Percentiles rank a stretch among this genome's conserved stretches.
phyloP scores from a whole-genome alignment of 257 asterid genomes.

The Parsonsia alboflavescens region DNA sequence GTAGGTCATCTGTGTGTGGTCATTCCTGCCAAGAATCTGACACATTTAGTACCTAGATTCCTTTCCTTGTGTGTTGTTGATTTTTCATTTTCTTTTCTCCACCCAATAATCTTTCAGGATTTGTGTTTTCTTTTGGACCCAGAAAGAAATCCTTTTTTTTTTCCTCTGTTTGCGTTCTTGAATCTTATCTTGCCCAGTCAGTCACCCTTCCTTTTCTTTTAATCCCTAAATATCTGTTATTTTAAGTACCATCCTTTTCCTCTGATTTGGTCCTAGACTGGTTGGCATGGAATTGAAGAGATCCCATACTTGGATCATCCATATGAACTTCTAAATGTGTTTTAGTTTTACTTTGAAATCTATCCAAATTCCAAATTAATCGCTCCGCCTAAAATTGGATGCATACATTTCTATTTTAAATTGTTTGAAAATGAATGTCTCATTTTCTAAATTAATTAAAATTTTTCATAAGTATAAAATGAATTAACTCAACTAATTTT shows the following conservation, averaged over 20 bases:
- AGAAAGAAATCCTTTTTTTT: neutral
- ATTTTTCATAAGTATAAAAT: too few relatives aligned
- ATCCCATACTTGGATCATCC: neutral
- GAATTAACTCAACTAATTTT: too few relatives aligned
- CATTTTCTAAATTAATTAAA: too few relatives aligned
- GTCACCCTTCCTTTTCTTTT: too few relatives aligned
- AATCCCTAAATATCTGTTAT: neutral
- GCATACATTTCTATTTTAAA: too few relatives aligned
- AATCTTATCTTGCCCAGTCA: too few relatives aligned
- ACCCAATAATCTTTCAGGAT: neutral
- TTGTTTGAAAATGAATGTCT: too few relatives aligned
- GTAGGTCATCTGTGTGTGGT: conserved; percentile 21
- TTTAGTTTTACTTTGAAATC: too few relatives aligned
- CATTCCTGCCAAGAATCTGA: conserved; percentile 23
- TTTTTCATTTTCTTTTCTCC: conserved; percentile 5
- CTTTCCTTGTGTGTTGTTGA: neutral
- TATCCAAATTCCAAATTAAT: too few relatives aligned
- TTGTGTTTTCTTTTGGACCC: too few relatives aligned
- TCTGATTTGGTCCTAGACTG: neutral
- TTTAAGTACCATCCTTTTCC: neutral
- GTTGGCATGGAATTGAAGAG: too few relatives aligned
- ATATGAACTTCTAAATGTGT: neutral
- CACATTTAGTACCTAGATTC: conserved; percentile 26
- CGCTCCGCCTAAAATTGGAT: too few relatives aligned
- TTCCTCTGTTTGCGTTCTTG: conserved; percentile 1